Evolutionary conservation across 75 land plant species (phyloP).

Genomic region (Larix kaempferi): DNA sequence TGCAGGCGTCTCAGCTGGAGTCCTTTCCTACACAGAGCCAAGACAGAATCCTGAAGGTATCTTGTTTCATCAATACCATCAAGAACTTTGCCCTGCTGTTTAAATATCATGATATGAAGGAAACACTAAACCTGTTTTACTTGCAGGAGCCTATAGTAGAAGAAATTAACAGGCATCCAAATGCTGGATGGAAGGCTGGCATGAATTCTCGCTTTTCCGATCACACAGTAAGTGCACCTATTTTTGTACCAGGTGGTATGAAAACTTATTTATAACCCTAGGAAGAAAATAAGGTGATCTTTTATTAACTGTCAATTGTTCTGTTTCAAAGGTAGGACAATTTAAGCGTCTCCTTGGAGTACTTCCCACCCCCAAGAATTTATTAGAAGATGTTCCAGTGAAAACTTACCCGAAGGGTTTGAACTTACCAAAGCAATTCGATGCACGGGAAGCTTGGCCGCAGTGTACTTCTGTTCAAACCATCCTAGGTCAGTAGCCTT

Average conservation of each 20-base stretch:
- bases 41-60: not conserved
- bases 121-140: not conserved
- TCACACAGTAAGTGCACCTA: slow-evolving; percentile 57
- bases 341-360: slow-evolving; percentile 59
- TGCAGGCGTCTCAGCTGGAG: slow-evolving; percentile 2
- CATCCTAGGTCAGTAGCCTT: slow-evolving; percentile 65
- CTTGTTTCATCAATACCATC: not conserved
- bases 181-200: slow-evolving; percentile 88
- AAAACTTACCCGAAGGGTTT: slow-evolving; percentile 36
- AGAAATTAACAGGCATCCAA: slow-evolving; percentile 59
- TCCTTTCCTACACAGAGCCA: not conserved
- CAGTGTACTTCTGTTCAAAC: slow-evolving; percentile 59
- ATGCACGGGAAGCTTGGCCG: slow-evolving; percentile 86
- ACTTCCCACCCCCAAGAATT: slow-evolving; percentile 28
- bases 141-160: slow-evolving; percentile 69
- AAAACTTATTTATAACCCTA: not conserved
- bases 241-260: not conserved
- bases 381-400: slow-evolving; percentile 25
- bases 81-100: not conserved
- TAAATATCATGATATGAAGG: not conserved
- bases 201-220: slow-evolving; percentile 63
- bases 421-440: slow-evolving; percentile 76
- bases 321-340: slow-evolving; percentile 28
- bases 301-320: not conserved
- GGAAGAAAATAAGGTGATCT: not conserved